Evolutionary conservation across 2,329 filamentous ascomycete genomes (phyloP).

Genomic region (Fusarium odoratissimum): DNA sequence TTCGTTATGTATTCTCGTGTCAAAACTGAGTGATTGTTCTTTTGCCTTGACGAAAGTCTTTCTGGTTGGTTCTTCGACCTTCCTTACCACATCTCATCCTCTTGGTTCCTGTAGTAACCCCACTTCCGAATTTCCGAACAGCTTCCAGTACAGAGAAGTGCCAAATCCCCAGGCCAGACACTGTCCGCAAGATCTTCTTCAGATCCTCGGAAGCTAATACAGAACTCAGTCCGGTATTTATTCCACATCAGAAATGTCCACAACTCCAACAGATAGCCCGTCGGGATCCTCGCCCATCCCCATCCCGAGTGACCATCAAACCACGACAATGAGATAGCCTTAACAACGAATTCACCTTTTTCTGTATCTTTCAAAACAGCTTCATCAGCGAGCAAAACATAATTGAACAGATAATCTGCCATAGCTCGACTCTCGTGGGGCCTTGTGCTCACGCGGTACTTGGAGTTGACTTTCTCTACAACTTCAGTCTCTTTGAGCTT

Average conservation of each 20-base stretch:
- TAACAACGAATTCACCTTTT: neutral
- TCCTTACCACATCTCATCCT: too few species aligned
- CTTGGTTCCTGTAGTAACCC: too few species aligned
- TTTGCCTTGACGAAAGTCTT: too few species aligned
- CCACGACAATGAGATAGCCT: neutral
- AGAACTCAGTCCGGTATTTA: accelerated
- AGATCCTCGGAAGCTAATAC: accelerated
- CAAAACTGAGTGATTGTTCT: too few species aligned
- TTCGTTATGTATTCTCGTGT: too few species aligned
- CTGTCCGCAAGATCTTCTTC: neutral
- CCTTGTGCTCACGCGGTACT: neutral
- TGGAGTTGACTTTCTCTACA: accelerated
- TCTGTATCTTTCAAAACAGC: neutral
- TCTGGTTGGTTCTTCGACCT: too few species aligned
- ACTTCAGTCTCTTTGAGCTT: accelerated
- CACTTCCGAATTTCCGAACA: neutral
- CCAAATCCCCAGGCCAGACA: neutral
- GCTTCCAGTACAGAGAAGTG: accelerated
- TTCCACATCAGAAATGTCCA: constrained; percentile 1
- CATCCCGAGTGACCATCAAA: neutral
- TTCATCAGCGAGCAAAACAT: neutral
- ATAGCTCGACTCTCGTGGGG: neutral
- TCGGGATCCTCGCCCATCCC: constrained; percentile 13
- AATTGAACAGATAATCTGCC: neutral
- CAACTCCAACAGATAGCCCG: constrained; percentile 14